Percentiles rank a stretch among this genome's conserved stretches.
These are phyloP conservation scores for Penicillium longicatenatum DNA, from an alignment of 495 filamentous ascomycete species.

Conservation along the genomic window DNA sequence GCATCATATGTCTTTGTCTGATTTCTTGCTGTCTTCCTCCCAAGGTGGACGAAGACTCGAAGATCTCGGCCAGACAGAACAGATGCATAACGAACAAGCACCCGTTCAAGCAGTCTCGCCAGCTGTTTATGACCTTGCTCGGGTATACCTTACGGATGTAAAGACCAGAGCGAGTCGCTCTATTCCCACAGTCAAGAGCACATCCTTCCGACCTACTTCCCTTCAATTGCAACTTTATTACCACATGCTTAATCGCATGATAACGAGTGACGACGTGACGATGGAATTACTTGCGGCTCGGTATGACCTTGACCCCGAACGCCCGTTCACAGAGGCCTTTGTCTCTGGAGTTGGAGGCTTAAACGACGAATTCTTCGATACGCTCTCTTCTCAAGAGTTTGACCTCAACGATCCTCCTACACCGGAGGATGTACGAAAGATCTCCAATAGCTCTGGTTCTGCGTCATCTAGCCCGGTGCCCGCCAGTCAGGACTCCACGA, in stretches of 20 bases:
- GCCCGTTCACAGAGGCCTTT: constrained; percentile 75
- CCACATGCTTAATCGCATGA: constrained; percentile 75
- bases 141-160: constrained; percentile 80
- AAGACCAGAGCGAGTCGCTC: constrained; percentile 73
- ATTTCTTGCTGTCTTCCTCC: constrained; percentile 49
- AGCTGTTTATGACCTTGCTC: constrained; percentile 33
- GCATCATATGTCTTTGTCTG: constrained; percentile 57
- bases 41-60: constrained; percentile 40
- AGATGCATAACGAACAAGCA: constrained; percentile 1
- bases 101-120: constrained; percentile 17
- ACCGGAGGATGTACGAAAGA: constrained; percentile 29
- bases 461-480: constrained; percentile 16
- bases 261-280: constrained; percentile 66
- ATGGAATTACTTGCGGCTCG: constrained; percentile 66
- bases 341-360: constrained; percentile 74
- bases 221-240: constrained; percentile 93
- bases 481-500: constrained; percentile 51
- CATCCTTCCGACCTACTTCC: constrained; percentile 72
- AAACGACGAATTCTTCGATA: constrained; percentile 58
- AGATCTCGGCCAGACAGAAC: constrained; percentile 27
- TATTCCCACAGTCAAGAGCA: constrained; percentile 60
- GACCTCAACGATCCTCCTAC: constrained; percentile 33
- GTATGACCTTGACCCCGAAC: constrained; percentile 64
- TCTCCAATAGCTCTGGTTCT: constrained; percentile 8
- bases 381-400: constrained; percentile 26